phyloP scores from a whole-genome alignment of 75 land plant genomes.

The Adiantum capillusveneris region DNA sequence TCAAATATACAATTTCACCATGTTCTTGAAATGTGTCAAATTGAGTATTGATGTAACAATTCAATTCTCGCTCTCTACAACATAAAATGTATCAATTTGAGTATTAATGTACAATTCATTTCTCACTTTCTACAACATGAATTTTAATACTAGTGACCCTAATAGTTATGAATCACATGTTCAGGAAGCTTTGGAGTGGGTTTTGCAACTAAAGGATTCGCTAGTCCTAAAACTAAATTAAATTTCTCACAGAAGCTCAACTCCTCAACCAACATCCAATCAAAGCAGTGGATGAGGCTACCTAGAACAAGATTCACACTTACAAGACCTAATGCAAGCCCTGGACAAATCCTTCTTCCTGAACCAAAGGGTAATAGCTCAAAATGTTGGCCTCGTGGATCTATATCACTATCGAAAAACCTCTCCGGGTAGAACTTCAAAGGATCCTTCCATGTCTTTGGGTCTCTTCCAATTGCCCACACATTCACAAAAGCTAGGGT shows the following conservation, averaged over 20 bases:
- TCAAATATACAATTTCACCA: too few species aligned
- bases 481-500: slow-evolving; percentile 6
- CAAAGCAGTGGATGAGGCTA: slow-evolving; percentile 21
- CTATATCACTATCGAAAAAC: slow-evolving; percentile 8
- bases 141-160: too few species aligned
- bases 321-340: slow-evolving; percentile 5
- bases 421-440: slow-evolving; percentile 5
- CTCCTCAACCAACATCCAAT: slow-evolving; percentile 12
- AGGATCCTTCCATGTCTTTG: slow-evolving; percentile 3
- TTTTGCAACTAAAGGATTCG: too few species aligned
- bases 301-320: slow-evolving; percentile 13
- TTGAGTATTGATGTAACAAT: too few species aligned
- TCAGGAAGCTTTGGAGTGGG: too few species aligned
- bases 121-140: too few species aligned
- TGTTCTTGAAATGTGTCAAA: too few species aligned
- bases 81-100: too few species aligned
- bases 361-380: slow-evolving; percentile 25
- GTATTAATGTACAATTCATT: too few species aligned
- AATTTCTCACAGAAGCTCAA: neutral
- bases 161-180: too few species aligned
- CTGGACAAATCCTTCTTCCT: slow-evolving; percentile 28
- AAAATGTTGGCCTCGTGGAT: slow-evolving; percentile 11
- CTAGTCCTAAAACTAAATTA: neutral
- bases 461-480: slow-evolving; percentile 4
- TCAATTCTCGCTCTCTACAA: too few species aligned